Percentiles rank a stretch among this genome's conserved stretches.
These are phyloP conservation scores for Clonostachys sp. DNA, from an alignment of 2,329 filamentous ascomycete species.

Conservation along the genomic window DNA sequence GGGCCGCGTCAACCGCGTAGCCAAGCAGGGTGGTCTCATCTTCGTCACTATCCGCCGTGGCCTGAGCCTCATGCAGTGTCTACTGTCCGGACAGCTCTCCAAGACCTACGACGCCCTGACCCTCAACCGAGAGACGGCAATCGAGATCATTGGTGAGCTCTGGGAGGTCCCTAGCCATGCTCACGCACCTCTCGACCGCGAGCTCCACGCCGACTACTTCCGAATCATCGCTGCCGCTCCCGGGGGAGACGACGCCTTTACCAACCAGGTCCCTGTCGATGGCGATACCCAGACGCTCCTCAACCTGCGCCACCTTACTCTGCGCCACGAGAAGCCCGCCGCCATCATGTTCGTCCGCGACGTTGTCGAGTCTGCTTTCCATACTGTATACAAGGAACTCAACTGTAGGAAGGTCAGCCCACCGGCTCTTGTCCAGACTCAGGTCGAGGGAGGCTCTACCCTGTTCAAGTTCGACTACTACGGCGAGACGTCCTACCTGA, in stretches of 20 bases:
- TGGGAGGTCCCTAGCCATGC: slow-evolving; percentile 72
- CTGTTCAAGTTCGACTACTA: slow-evolving; percentile 91
- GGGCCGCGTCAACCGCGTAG: slow-evolving; percentile 77
- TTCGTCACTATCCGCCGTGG: slow-evolving; percentile 84
- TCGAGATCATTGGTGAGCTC: slow-evolving; percentile 81
- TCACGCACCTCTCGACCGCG: slow-evolving; percentile 77
- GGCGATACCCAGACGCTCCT: slow-evolving; percentile 56
- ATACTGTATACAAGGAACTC: slow-evolving; percentile 71
- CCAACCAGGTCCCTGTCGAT: slow-evolving; percentile 59
- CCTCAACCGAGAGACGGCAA: slow-evolving; percentile 81
- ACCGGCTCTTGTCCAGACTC: slow-evolving; percentile 88
- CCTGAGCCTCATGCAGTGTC: slow-evolving; percentile 73
- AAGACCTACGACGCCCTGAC: slow-evolving; percentile 90
- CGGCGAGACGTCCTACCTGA: slow-evolving; percentile 85
- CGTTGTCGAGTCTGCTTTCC: slow-evolving; percentile 76
- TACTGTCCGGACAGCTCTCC: slow-evolving; percentile 73
- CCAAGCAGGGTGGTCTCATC: slow-evolving; percentile 76
- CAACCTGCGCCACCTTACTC: slow-evolving; percentile 77
- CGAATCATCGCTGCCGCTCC: slow-evolving; percentile 74
- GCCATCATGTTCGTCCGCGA: slow-evolving; percentile 84
- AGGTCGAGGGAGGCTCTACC: slow-evolving; percentile 89
- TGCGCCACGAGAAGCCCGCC: slow-evolving; percentile 81
- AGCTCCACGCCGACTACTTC: slow-evolving; percentile 89
- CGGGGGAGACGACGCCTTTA: slow-evolving; percentile 85
- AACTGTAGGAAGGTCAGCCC: slow-evolving; percentile 80